These are phyloP conservation scores for Paramecium caudatum DNA, from an alignment of 73 alveolate species.

Conservation along the genomic window DNA sequence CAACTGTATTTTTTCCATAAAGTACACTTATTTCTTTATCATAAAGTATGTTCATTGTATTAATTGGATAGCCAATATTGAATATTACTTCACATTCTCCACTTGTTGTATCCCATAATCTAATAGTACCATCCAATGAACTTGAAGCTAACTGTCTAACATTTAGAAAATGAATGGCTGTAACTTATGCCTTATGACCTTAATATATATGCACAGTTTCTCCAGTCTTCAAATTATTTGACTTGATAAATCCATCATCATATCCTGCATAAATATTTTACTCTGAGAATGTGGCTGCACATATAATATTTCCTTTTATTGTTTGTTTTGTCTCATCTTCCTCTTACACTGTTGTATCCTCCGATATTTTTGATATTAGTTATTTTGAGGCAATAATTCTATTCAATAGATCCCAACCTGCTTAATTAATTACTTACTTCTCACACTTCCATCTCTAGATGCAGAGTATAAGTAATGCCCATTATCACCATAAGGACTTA, in stretches of 20 bases:
- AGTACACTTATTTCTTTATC: slow-evolving; percentile 38
- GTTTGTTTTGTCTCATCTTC: slow-evolving; percentile 60
- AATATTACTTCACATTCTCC: slow-evolving; percentile 53
- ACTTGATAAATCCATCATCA: slow-evolving; percentile 89
- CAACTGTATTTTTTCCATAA: slow-evolving; percentile 45
- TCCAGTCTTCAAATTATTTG: slow-evolving; percentile 81
- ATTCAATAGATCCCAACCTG: slow-evolving; percentile 76
- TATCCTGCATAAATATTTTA: slow-evolving; percentile 83
- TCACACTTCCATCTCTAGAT: slow-evolving; percentile 86
- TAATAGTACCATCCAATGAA: slow-evolving; percentile 92
- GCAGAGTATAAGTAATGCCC: slow-evolving; percentile 83
- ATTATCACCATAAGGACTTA: slow-evolving; percentile 84
- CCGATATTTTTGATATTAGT: slow-evolving; percentile 44
- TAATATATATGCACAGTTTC: slow-evolving; percentile 74
- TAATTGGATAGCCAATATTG: slow-evolving; percentile 54
- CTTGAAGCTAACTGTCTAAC: slow-evolving; percentile 87
- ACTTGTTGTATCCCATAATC: slow-evolving; percentile 90
- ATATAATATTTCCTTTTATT: slow-evolving; percentile 18
- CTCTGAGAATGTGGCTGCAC: slow-evolving; percentile 79
- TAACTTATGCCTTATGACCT: slow-evolving; percentile 83
- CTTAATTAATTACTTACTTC: slow-evolving; percentile 66
- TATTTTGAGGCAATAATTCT: slow-evolving; percentile 68
- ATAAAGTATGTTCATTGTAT: not conserved
- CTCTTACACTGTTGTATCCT: slow-evolving; percentile 60
- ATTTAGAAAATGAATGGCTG: slow-evolving; percentile 78